phyloP scores from a whole-genome alignment of 805 yeast species.

The Candida ascalaphidarum region DNA sequence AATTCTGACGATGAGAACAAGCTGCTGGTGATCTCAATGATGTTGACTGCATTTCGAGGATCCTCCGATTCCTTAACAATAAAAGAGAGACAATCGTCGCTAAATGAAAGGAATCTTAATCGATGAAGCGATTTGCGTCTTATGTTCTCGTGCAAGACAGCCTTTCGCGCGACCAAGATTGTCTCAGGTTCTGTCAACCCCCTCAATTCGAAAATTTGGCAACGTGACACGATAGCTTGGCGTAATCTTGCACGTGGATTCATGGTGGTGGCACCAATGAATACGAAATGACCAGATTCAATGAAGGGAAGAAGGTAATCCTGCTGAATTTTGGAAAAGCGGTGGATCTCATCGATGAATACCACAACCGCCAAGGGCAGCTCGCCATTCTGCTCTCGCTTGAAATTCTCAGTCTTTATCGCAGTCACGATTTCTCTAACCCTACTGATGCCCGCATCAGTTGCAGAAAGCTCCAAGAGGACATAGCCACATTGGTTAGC shows the following conservation, averaged over 20 bases:
- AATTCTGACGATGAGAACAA: too few species aligned
- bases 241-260: slow-evolving; percentile 70
- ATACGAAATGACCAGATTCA: slow-evolving; percentile 71
- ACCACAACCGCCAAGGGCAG: slow-evolving; percentile 36
- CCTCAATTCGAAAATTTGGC: slow-evolving; percentile 67
- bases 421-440: slow-evolving; percentile 50
- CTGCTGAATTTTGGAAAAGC: slow-evolving; percentile 82
- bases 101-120: slow-evolving; percentile 7
- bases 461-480: slow-evolving; percentile 80
- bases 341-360: slow-evolving; percentile 88
- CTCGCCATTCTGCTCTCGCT: slow-evolving; percentile 18
- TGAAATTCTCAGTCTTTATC: slow-evolving; percentile 36
- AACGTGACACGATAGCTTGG: slow-evolving; percentile 75
- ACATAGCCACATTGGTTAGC: slow-evolving; percentile 45
- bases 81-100: slow-evolving; percentile 5
- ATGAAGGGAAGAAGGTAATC: slow-evolving; percentile 78
- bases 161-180: slow-evolving; percentile 44
- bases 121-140: slow-evolving; percentile 8
- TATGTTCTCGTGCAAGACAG: slow-evolving; percentile 35
- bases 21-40: slow-evolving; percentile 21
- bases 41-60: slow-evolving; percentile 22
- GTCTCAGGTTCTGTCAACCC: slow-evolving; percentile 45
- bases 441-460: slow-evolving; percentile 60
- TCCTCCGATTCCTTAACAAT: slow-evolving; percentile 19
- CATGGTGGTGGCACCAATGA: slow-evolving; percentile 89